Evolutionary conservation across 2,329 filamentous ascomycete genomes (phyloP), one percentile per base, ranked within the genome.

Genomic region (Zasmidium cellare): DNA sequence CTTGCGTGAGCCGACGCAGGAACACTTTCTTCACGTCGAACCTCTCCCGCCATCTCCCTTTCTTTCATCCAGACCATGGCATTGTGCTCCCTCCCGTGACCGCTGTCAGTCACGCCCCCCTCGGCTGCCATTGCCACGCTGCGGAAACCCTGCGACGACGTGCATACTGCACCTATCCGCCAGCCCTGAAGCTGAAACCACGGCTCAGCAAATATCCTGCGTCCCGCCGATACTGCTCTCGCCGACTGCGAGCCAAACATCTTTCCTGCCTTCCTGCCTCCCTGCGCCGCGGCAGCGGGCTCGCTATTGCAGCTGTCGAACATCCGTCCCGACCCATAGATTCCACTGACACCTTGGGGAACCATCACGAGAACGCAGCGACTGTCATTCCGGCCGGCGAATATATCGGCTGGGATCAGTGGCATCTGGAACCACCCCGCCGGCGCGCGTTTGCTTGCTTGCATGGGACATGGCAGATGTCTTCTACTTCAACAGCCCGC

Each of bases 401-500:
- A 57, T 46, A 38, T 50, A 55, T 46, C 44, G 25, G 49, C 46
- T 22, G 41, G 7, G 7, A 41, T 38, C 41, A 46, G 55, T 28
- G 46, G 20, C 38, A 38, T 28, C 38, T 38, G 20, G 46, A 46
- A 20, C 41, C 51, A 45, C 23, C 35, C 25, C 25, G 35, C 50
- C 53, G 49, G 52, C 24, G 31, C 53, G 48, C 59, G 44, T n/a
- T 41, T 18, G 35, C 7, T 41, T 41, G 35, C n/a, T 9, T 41
- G 11, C 11, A 14, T 41, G 35, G 53, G 53, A 35, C 44, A 67
- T 65, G 62, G 61, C 51, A 23, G 60, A 64, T 51, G 62, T 70
- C 52, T 68, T 67, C 57, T 65, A 67, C 53, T 69, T 67, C 56
- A 64, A 55, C 53, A 67, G 65, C 52, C 64, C 64, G 35, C 51